Evolutionary conservation across 768 basidiomycete species (phyloP), one percentile per base, ranked within the genome.

Genomic region (Cystobasidium tubakii): DNA sequence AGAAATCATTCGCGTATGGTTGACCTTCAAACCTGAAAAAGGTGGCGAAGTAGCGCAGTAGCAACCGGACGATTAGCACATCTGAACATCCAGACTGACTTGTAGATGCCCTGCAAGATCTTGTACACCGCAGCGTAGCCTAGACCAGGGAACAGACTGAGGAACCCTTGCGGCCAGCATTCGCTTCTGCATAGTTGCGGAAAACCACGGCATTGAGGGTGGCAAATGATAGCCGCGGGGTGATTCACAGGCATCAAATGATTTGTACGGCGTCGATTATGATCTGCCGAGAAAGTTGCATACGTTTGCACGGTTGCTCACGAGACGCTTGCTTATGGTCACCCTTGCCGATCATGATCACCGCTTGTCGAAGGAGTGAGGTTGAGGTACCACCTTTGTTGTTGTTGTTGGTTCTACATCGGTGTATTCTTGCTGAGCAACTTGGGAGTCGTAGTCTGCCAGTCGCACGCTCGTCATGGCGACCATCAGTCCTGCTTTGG

Each of bases 111-210:
- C 76, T 79, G 79, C 9, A 79, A 73, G 46, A 79, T 74, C 82
- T 98, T 99, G 87, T 98, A 99, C 3, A 95, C 94, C 31, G 95
- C 96, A 3, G 96, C 95, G 80, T 99, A 99, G 1, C 95, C 95
- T 1, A 99, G 87, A 66, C 92, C 95, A 42, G 95, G 95, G 84
- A 99, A 99, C n/a, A 99, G 86, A 1, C 92, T 95, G 21, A 96
- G 77, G 77, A 95, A 85, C 81, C n/a, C n/a, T 90, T 90, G 46
- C 83, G 84, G 7, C 84, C 82, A 0, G 90, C 71, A 1, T 90
- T 83, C 1, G 91, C 88, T 0, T 85, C 80, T 9, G 94, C 90
- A 34, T 88, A 83, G 50, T 93, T 89, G 33, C 90, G 86, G 86
- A 99, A 99, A 81, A 99, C 85, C 83, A 97, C 89, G 54, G 86